Percentiles rank a stretch among this genome's conserved stretches.
phyloP scores from a whole-genome alignment of 768 basidiomycete genomes.

The Boletales sp. region DNA sequence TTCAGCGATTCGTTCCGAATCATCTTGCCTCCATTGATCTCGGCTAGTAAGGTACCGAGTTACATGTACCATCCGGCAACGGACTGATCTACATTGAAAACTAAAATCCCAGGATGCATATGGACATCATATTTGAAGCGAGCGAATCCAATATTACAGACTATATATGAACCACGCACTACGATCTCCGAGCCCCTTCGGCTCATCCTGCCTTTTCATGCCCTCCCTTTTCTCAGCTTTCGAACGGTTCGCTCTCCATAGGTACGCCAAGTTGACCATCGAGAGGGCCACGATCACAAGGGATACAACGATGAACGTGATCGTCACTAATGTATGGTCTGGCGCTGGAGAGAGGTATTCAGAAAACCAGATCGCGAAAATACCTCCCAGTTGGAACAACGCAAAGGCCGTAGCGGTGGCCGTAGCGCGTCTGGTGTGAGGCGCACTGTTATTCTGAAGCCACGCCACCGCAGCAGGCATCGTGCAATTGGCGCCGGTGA shows the following conservation, averaged over 20 bases:
- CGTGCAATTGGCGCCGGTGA: slow-evolving; percentile 46
- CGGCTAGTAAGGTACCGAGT: too few species aligned
- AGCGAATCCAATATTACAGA: too few species aligned
- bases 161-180: slow-evolving; percentile 59
- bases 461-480: slow-evolving; percentile 56
- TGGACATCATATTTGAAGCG: too few species aligned
- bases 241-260: slow-evolving; percentile 42
- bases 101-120: too few species aligned
- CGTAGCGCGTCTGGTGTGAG: slow-evolving; percentile 55
- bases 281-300: slow-evolving; percentile 36
- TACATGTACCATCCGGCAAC: too few species aligned
- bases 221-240: slow-evolving; percentile 38
- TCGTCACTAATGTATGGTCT: slow-evolving; percentile 44
- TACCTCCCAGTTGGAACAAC: slow-evolving; percentile 54
- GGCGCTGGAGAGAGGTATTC: slow-evolving; percentile 49
- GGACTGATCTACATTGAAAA: too few species aligned
- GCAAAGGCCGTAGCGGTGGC: slow-evolving; percentile 52
- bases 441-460: slow-evolving; percentile 59
- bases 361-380: slow-evolving; percentile 59
- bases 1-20: too few species aligned
- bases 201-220: slow-evolving; percentile 34
- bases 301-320: slow-evolving; percentile 35
- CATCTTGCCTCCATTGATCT: too few species aligned
- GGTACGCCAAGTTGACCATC: slow-evolving; percentile 37
- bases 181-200: too few species aligned